Percentiles rank a stretch among this genome's conserved stretches.
These are phyloP conservation scores for Vigna unguiculata DNA, from an alignment of 306 rosid species.

Conservation along the genomic window DNA sequence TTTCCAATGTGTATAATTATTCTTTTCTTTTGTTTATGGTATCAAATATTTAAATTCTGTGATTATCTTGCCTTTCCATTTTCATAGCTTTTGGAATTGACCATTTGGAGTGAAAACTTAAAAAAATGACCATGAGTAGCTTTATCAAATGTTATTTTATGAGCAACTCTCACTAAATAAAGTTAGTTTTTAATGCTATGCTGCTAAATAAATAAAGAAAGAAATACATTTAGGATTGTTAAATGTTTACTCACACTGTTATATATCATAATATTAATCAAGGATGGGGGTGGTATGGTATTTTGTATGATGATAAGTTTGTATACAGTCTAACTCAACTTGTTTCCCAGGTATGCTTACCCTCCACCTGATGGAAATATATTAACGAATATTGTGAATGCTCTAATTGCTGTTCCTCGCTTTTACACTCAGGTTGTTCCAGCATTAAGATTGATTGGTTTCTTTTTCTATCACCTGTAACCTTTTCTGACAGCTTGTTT, in stretches of 20 bases:
- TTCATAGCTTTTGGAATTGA: slow-evolving; percentile 1
- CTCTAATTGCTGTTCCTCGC: slow-evolving; percentile 94
- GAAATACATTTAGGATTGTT: slow-evolving; percentile 3
- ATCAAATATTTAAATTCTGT: slow-evolving; percentile 12
- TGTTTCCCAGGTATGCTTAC: slow-evolving; percentile 78
- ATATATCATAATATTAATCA: slow-evolving; percentile 1
- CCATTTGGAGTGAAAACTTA: neutral
- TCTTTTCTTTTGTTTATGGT: slow-evolving; percentile 3
- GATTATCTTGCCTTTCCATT: neutral
- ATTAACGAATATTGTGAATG: slow-evolving; percentile 88
- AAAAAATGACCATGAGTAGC: neutral
- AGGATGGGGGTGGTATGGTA: slow-evolving; percentile 3
- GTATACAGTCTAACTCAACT: slow-evolving; percentile 34
- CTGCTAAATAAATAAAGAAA: neutral
- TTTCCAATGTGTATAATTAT: neutral
- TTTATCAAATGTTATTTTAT: slow-evolving; percentile 19
- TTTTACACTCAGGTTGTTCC: slow-evolving; percentile 86
- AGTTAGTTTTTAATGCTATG: neutral
- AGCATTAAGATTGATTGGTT: slow-evolving; percentile 37
- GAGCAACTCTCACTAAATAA: neutral
- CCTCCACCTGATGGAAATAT: slow-evolving; percentile 98
- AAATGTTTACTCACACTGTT: slow-evolving; percentile 3
- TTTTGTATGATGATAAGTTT: slow-evolving; percentile 23
- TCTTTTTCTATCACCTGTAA: slow-evolving; percentile 21
- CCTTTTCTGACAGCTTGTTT: slow-evolving; percentile 16